Evolutionary conservation across 106 monocot genomes (phyloP), one percentile per base, ranked within the genome.

Genomic region (Platanthera zijinensis): DNA sequence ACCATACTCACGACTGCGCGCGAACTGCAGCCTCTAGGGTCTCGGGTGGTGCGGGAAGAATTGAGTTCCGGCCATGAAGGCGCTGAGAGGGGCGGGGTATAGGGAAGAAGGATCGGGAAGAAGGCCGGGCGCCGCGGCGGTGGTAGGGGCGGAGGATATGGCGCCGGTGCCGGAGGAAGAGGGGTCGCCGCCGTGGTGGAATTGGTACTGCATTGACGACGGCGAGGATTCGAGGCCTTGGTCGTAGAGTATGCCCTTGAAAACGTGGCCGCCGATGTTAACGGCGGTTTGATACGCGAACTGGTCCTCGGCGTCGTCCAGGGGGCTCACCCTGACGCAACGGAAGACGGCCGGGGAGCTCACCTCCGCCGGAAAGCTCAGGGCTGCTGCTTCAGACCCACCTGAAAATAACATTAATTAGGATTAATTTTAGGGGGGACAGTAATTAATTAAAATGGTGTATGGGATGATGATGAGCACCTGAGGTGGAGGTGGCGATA

Each of bases 281-380:
- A 94, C 83, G 21, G 88, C 90, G 54, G 94, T 94, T 83, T 94
- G 94, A 72, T 94, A 94, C 2, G 94, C 94, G 51, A 82, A 67
- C 83, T 94, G 88, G 69, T 87, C 94, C 48, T 90, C 94, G 0
- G 81, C 82, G 22, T 94, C 94, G 72, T 90, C 94, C 74, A 94
- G 70, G n/a, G 94, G 81, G 64, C 90, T 87, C 53, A 94, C 86
- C 32, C 85, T 71, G 21, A 94, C 90, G 82, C 94, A 94, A n/a
- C 94, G 86, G 85, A 94, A 90, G 64, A 94, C 85, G 19, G 90
- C 94, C 77, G 84, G 84, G 3, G 90, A 88, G 83, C 86, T 94
- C 75, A 94, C 85, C 76, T 94, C 94, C 8, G 90, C 67, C 48
- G 94, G 94, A 52, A 90, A 89, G 75, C 83, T 85, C 68, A 47